phyloP scores from a whole-genome alignment of 1,284 basidiomycete species.

The Sporisorium graminicola region DNA sequence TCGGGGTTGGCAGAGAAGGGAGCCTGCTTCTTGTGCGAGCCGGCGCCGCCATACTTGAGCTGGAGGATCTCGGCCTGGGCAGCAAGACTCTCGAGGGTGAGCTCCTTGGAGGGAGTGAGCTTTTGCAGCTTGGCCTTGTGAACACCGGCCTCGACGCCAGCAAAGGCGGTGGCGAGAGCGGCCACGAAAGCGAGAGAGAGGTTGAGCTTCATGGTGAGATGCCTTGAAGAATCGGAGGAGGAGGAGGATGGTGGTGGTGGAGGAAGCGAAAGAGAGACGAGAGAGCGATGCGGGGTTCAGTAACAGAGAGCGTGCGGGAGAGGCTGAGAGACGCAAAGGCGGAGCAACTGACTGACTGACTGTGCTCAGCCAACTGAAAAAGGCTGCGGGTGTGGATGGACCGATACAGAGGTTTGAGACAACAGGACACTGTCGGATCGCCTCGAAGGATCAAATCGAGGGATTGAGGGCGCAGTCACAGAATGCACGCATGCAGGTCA shows the following conservation, averaged over 20 bases:
- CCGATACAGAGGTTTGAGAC: constrained; percentile 8
- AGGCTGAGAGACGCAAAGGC: no score
- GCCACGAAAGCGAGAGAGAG: constrained; percentile 76
- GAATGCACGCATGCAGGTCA: constrained; percentile 18
- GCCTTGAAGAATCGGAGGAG: neutral
- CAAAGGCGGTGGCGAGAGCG: constrained; percentile 70
- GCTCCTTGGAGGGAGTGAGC: constrained; percentile 77
- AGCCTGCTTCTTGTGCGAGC: constrained; percentile 54
- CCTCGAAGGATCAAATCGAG: constrained; percentile 1
- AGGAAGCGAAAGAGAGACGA: constrained; percentile 79
- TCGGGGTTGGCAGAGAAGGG: constrained; percentile 71
- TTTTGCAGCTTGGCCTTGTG: constrained; percentile 73
- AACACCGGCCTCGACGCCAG: constrained; percentile 72
- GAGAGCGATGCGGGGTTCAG: constrained; percentile 18
- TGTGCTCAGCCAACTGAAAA: constrained; percentile 18
- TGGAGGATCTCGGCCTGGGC: constrained; percentile 73
- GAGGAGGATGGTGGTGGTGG: constrained; percentile 73
- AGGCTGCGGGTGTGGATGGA: constrained; percentile 13
- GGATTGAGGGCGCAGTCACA: constrained; percentile 14
- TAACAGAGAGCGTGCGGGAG: neutral
- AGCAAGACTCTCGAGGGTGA: constrained; percentile 77
- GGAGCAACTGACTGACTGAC: no score
- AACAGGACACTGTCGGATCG: neutral
- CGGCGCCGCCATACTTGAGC: constrained; percentile 62
- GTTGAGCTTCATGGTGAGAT: constrained; percentile 63